Base-by-base conservation (phyloP, 345 rosid species). In the Lagerstroemia speciosa region DNA sequence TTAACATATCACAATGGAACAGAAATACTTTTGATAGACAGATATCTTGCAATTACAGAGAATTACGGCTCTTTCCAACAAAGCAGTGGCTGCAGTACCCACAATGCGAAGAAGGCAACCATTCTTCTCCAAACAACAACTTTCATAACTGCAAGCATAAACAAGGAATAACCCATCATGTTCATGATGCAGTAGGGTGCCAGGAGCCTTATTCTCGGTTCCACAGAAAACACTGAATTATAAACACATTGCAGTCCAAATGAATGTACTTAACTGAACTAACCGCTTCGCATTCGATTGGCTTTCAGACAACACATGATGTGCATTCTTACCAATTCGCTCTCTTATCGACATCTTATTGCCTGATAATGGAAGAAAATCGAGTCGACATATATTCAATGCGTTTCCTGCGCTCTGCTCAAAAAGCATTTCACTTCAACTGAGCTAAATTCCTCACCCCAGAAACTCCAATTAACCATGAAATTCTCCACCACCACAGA, bases 261-360 rank as follows among this genome's bases (percentile, higher is more conserved):
- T 20, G 41, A 32, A 62, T n/a, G n/a, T n/a, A n/a, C n/a, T n/a
- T n/a, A 50, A 64, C 31, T 64, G 30, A 48, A 48, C 72, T 43
- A 31, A 80, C 85, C 87, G 71, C 71, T 74, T 83, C 64, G 34
- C 74, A 2, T 62, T 57, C n/a, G n/a, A n/a, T n/a, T n/a, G n/a
- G n/a, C n/a, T n/a, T n/a, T n/a, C n/a, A 40, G 74, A 65, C 48
- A 50, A 72, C 34, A 31, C 29, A 43, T n/a, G 37, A 63, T 70
- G 72, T 58, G 62, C 65, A 62, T 58, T 48, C 26, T 61, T 69
- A 30, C 73, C 70, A 29, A 66, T 32, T 34, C 73, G 69, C 50
- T 78, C 77, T 29, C 63, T 74, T 26, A 69, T n/a, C n/a, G n/a
- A 72, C 53, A 76, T 74, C 57, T 80, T 80, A 41, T 78, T 69